Conservation (phyloP, 495 filamentous ascomycete species). For the Daldinia concentrica region DNA sequence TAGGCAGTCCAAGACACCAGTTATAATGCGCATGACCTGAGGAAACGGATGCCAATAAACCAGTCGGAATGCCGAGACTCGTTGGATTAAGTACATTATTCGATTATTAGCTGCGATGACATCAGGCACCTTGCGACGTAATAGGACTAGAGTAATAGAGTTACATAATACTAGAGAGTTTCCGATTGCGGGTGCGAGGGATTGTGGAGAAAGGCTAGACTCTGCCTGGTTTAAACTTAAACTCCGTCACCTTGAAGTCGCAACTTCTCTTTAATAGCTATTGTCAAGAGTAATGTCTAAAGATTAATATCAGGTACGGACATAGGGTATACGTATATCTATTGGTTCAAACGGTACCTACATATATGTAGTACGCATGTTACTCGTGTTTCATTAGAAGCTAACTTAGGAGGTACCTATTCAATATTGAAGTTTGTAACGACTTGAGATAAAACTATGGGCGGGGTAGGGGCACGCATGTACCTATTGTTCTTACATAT, state of each 20-base stretch:
- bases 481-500: too few species aligned
- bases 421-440: not conserved
- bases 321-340: not conserved
- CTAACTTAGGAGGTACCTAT: too few species aligned
- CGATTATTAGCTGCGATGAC: slow-evolving; percentile 18
- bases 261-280: not conserved
- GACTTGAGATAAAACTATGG: not conserved
- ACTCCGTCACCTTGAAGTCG: not conserved
- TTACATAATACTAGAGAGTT: too few species aligned
- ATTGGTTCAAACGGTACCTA: not conserved
- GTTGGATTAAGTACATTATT: not conserved
- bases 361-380: not conserved
- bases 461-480: not conserved
- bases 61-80: slow-evolving; percentile 10
- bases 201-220: slow-evolving; percentile 9
- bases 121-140: slow-evolving; percentile 25
- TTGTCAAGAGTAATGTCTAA: not conserved
- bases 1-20: slow-evolving; percentile 1
- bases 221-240: slow-evolving; percentile 8
- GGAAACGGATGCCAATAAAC: slow-evolving; percentile 8
- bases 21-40: slow-evolving; percentile 29
- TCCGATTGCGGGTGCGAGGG: not conserved
- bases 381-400: not conserved
- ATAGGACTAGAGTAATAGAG: slow-evolving; percentile 9
- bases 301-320: not conserved